These are phyloP conservation scores for Toxicodendron radicans DNA, from an alignment of 345 rosid species.

Conservation along the genomic window DNA sequence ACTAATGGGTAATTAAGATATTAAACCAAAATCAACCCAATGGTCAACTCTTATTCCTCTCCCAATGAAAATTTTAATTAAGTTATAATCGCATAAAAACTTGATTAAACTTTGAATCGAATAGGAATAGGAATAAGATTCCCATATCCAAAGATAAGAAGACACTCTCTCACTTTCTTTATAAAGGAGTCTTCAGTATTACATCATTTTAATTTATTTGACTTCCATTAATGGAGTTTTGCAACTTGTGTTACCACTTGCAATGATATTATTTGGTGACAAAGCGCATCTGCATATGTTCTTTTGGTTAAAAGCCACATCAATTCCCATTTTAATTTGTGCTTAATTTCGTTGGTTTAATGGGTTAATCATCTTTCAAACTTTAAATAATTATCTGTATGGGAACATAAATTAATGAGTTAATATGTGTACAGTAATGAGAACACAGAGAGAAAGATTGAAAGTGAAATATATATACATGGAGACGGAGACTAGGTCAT, in stretches of 20 bases:
- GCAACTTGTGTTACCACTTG: constrained; percentile 26
- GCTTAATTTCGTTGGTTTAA: not conserved
- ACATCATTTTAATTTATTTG: constrained; percentile 10
- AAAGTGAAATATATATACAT: not conserved
- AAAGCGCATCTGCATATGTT: constrained; percentile 22
- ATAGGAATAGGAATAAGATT: constrained; percentile 15
- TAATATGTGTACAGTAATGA: not conserved
- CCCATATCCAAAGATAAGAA: constrained; percentile 8
- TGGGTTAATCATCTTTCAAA: not conserved
- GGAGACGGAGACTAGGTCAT: not conserved
- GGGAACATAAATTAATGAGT: not conserved
- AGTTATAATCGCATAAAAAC: constrained; percentile 23
- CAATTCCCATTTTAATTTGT: not conserved
- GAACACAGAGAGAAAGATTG: not conserved
- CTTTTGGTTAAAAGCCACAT: not conserved
- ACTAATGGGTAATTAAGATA: not conserved
- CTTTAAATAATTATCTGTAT: not conserved
- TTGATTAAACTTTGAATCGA: constrained; percentile 8
- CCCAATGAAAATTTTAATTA: constrained; percentile 1
- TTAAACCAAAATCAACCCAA: not conserved
- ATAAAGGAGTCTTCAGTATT: not conserved
- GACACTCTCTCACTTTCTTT: not conserved
- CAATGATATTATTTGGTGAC: not conserved
- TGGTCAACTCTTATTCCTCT: constrained; percentile 6
- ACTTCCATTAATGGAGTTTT: constrained; percentile 17